phyloP scores from a whole-genome alignment of 441 rosid species.

The Dalechampia spathulata region DNA sequence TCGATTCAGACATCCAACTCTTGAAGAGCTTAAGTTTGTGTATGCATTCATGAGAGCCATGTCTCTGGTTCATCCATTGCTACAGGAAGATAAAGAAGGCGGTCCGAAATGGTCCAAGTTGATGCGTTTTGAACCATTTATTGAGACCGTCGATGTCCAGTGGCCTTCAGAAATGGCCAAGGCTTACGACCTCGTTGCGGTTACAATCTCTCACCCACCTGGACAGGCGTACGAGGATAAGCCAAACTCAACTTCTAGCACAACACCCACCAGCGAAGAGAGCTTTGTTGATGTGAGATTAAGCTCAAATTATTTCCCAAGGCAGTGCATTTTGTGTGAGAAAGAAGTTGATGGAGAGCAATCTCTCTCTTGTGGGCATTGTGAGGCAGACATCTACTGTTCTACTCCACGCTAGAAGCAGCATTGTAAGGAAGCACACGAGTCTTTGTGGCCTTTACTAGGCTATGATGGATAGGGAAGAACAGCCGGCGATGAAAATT shows the following conservation, averaged over 20 bases:
- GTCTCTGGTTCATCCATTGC: slow-evolving; percentile 56
- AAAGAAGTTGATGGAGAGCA: slow-evolving; percentile 34
- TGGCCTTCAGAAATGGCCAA: slow-evolving; percentile 61
- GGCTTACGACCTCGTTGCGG: slow-evolving; percentile 52
- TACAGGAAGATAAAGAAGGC: slow-evolving; percentile 43
- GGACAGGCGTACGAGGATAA: slow-evolving; percentile 51
- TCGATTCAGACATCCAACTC: slow-evolving; percentile 46
- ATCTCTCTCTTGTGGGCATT: slow-evolving; percentile 28
- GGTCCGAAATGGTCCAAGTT: slow-evolving; percentile 39
- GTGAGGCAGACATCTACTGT: slow-evolving; percentile 33
- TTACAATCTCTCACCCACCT: slow-evolving; percentile 60
- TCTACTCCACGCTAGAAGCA: slow-evolving; percentile 35
- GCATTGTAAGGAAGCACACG: slow-evolving; percentile 37
- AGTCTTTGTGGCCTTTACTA: slow-evolving; percentile 36
- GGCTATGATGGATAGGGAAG: slow-evolving; percentile 51
- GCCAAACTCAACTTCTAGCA: slow-evolving; percentile 31
- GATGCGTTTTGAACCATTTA: slow-evolving; percentile 47
- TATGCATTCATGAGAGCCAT: slow-evolving; percentile 59
- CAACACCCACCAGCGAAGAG: slow-evolving; percentile 43
- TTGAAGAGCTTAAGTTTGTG: slow-evolving; percentile 62
- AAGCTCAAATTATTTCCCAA: slow-evolving; percentile 22
- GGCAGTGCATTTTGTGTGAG: slow-evolving; percentile 34
- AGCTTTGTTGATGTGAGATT: slow-evolving; percentile 23
- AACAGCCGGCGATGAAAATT: slow-evolving; percentile 38
- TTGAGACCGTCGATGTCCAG: slow-evolving; percentile 69